Conservation (phyloP, 306 rosid species). For the Sicyos baderoa region DNA sequence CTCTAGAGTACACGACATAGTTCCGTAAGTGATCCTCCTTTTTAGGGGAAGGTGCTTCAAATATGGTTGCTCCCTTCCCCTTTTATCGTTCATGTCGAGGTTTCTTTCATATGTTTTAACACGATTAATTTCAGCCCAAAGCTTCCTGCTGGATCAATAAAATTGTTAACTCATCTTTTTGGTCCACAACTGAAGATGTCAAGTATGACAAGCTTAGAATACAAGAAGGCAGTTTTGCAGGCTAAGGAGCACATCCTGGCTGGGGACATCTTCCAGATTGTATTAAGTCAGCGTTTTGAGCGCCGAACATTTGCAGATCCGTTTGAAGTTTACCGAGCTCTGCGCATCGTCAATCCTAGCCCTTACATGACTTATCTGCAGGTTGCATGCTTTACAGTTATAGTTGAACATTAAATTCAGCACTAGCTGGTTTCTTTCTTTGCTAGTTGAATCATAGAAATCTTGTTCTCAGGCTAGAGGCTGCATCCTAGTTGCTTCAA, state of each 20-base stretch:
- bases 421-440: neutral
- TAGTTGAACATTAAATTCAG: neutral
- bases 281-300: constrained; percentile 88
- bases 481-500: constrained; percentile 91
- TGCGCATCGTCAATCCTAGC: constrained; percentile 92
- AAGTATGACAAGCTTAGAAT: constrained; percentile 72
- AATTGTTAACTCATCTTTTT: constrained; percentile 48
- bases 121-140: constrained; percentile 39
- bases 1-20: constrained; percentile 71
- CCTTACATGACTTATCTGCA: constrained; percentile 96
- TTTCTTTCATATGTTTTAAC: constrained; percentile 9
- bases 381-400: constrained; percentile 25
- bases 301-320: constrained; percentile 97
- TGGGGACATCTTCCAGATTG: constrained; percentile 95
- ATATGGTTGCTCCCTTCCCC: constrained; percentile 5
- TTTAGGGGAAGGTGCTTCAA: neutral
- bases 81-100: neutral
- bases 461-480: constrained; percentile 69
- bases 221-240: constrained; percentile 70
- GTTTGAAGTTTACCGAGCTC: constrained; percentile 84
- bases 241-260: constrained; percentile 91
- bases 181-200: constrained; percentile 69
- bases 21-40: constrained; percentile 49
- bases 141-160: constrained; percentile 82
- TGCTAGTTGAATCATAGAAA: constrained; percentile 14